Percentiles rank a stretch among this genome's conserved stretches.
Evolutionary conservation across 495 filamentous ascomycete genomes (phyloP).

Genomic region (Xylaria intraflava): DNA sequence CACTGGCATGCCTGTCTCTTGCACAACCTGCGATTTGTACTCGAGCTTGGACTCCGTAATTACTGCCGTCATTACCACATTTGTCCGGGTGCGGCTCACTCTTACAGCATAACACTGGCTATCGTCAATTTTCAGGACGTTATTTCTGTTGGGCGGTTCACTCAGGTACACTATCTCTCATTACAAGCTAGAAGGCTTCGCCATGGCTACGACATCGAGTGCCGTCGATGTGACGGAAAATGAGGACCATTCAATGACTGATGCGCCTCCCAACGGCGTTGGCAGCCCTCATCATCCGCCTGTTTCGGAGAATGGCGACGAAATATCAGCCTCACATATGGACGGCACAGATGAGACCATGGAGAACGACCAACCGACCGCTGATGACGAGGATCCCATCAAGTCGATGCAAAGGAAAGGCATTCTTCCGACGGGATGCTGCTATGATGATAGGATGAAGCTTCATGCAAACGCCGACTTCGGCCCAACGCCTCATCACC

Average conservation of each 20-base stretch:
- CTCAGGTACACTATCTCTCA: not conserved
- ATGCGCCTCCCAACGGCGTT: constrained; percentile 35
- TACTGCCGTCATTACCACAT: not conserved
- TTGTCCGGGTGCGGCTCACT: not conserved
- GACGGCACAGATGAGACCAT: constrained; percentile 25
- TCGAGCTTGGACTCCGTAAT: not conserved
- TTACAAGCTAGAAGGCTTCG: not conserved
- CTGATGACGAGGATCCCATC: constrained; percentile 8
- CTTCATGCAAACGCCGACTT: constrained; percentile 75
- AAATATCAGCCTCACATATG: constrained; percentile 2
- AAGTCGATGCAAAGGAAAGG: constrained; percentile 20
- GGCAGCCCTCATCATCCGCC: constrained; percentile 13
- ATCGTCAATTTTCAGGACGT: not conserved
- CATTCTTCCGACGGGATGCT: constrained; percentile 62
- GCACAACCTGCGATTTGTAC: not conserved
- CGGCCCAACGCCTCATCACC: constrained; percentile 67
- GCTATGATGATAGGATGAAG: constrained; percentile 91
- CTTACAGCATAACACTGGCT: not conserved
- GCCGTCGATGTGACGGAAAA: constrained; percentile 33
- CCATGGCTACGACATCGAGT: constrained; percentile 31
- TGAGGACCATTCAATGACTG: constrained; percentile 30
- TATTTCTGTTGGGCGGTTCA: not conserved
- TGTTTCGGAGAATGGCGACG: constrained; percentile 12
- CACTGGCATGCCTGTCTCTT: not conserved
- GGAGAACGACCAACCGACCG: constrained; percentile 23